phyloP scores from a whole-genome alignment of 2,329 filamentous ascomycete species.

The Fusarium goolgardi region DNA sequence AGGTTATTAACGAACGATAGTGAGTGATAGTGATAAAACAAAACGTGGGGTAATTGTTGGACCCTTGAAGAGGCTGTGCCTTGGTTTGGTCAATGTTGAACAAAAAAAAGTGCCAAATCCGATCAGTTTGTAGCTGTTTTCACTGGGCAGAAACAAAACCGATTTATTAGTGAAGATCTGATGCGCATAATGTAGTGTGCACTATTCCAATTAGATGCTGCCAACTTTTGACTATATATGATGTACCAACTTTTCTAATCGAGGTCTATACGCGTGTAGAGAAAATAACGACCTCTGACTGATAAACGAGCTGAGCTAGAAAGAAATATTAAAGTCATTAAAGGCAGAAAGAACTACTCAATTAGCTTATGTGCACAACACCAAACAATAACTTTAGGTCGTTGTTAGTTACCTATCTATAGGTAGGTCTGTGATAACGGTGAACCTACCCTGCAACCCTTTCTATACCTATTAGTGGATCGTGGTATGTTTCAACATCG shows the following conservation, averaged over 20 bases:
- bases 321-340: background rate
- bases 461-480: background rate
- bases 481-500: background rate
- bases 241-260: constrained; percentile 1
- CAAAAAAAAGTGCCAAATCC: constrained; percentile 3
- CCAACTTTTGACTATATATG: constrained; percentile 17
- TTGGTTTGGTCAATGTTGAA: background rate
- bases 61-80: constrained; percentile 19
- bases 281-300: background rate
- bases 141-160: background rate
- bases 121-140: background rate
- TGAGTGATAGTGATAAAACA: background rate
- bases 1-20: background rate
- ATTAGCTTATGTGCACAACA: background rate
- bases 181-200: constrained; percentile 10
- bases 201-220: background rate
- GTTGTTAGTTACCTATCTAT: background rate
- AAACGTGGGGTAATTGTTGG: constrained; percentile 31
- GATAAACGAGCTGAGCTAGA: background rate
- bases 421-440: too few relatives aligned
- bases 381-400: background rate
- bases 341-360: background rate
- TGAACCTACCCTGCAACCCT: background rate
- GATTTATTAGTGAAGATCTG: constrained; percentile 11
- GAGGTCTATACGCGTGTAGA: background rate